These are phyloP conservation scores for Macaranga tanarius DNA, from an alignment of 441 rosid species.

Conservation along the genomic window DNA sequence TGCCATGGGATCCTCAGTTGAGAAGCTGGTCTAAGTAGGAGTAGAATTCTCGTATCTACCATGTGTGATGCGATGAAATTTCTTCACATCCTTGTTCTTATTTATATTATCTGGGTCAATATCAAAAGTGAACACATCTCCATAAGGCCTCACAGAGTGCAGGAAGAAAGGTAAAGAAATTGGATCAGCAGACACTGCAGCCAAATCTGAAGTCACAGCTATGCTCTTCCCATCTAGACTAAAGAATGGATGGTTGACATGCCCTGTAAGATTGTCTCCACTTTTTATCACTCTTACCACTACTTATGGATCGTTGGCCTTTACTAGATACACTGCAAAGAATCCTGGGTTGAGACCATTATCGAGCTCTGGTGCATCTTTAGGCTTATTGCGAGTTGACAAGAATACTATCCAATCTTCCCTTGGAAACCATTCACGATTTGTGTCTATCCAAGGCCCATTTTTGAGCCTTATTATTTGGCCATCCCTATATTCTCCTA, in stretches of 20 bases:
- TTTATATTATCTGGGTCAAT: slow-evolving; percentile 1
- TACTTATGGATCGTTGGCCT: not conserved
- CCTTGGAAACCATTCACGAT: slow-evolving; percentile 1
- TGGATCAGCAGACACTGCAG: slow-evolving; percentile 10
- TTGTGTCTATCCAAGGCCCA: slow-evolving; percentile 9
- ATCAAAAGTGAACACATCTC: not conserved
- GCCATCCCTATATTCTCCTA: not conserved
- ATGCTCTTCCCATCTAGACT: slow-evolving; percentile 6
- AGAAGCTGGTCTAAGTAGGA: slow-evolving; percentile 9
- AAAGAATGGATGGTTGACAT: slow-evolving; percentile 11
- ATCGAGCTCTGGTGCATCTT: slow-evolving; percentile 1
- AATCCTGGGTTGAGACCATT: slow-evolving; percentile 13
- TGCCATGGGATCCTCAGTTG: slow-evolving; percentile 1
- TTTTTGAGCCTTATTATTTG: slow-evolving; percentile 5
- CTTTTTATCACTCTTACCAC: slow-evolving; percentile 9
- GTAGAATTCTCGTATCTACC: slow-evolving; percentile 11
- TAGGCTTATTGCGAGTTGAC: slow-evolving; percentile 4
- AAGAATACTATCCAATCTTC: slow-evolving; percentile 13
- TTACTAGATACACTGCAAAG: not conserved
- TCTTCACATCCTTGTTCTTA: slow-evolving; percentile 4
- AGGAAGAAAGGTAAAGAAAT: not conserved
- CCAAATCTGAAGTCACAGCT: slow-evolving; percentile 10
- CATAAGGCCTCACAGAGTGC: slow-evolving; percentile 14
- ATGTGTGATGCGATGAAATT: slow-evolving; percentile 10
- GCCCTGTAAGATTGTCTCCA: slow-evolving; percentile 8